These are phyloP conservation scores for Globisporangium cederbergense DNA, from an alignment of 352 stramenopile species.

Conservation along the genomic window DNA sequence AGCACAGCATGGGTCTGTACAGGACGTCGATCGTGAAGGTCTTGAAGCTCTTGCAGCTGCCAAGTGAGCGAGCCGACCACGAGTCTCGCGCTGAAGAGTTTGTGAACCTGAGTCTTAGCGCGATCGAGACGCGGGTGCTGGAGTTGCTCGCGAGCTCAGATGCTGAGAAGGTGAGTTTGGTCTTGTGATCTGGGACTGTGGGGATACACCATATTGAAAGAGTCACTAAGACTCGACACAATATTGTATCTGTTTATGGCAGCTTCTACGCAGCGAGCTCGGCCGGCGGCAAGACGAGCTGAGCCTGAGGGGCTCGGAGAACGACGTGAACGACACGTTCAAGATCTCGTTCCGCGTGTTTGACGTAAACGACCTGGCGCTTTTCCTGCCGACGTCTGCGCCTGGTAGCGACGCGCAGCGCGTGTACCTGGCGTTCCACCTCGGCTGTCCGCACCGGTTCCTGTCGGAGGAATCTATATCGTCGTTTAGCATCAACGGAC, in stretches of 20 bases:
- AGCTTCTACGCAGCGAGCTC: conserved; percentile 56
- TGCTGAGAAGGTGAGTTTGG: conserved; percentile 46
- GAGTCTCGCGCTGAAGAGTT: conserved; percentile 41
- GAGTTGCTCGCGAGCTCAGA: conserved; percentile 53
- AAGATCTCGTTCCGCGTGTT: conserved; percentile 89
- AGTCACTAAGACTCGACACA: background rate
- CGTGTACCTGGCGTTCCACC: conserved; percentile 85
- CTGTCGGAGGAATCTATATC: conserved; percentile 87
- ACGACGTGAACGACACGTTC: conserved; percentile 57
- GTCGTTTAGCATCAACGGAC: conserved; percentile 80
- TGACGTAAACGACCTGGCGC: conserved; percentile 72
- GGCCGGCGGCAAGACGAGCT: conserved; percentile 58
- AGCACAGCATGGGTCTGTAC: conserved; percentile 47
- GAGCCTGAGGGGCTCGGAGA: conserved; percentile 55
- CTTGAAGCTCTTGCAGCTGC: conserved; percentile 50
- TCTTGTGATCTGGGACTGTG: background rate
- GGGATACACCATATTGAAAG: background rate
- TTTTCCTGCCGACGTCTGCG: conserved; percentile 83
- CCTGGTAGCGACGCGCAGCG: conserved; percentile 69
- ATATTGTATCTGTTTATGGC: conserved; percentile 1
- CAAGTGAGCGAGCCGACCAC: conserved; percentile 19
- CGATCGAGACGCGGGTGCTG: conserved; percentile 51
- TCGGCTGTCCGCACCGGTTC: conserved; percentile 83
- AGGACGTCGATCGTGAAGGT: conserved; percentile 52
- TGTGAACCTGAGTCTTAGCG: conserved; percentile 40